phyloP scores from a whole-genome alignment of 2,329 filamentous ascomycete species.

The Fusarium begoniae region DNA sequence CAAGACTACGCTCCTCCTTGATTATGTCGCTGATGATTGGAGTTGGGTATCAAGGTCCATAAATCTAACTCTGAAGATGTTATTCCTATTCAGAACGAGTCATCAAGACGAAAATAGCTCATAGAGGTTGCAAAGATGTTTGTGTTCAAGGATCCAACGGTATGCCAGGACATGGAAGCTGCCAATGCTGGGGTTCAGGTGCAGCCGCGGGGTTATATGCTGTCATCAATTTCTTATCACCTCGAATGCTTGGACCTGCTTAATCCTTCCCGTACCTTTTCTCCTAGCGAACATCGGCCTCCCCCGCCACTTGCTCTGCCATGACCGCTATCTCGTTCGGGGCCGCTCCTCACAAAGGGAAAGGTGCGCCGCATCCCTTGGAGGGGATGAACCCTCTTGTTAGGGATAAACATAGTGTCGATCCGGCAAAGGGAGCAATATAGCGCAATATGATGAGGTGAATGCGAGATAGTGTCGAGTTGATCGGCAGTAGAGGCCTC shows the following conservation, averaged over 20 bases:
- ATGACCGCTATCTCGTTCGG: constrained; percentile 14
- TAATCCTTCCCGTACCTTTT: constrained; percentile 18
- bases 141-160: not conserved
- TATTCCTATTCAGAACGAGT: not conserved
- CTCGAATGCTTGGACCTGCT: not conserved
- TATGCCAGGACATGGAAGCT: not conserved
- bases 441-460: not conserved
- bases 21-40: not conserved
- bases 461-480: not conserved
- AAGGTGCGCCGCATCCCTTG: not conserved
- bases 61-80: not conserved
- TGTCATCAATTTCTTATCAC: constrained; percentile 13
- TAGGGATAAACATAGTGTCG: not conserved
- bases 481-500: constrained; percentile 11
- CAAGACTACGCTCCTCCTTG: not conserved
- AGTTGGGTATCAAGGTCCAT: not conserved
- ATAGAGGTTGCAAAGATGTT: not conserved
- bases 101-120: not conserved
- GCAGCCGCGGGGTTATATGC: constrained; percentile 5
- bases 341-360: not conserved
- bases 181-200: not conserved
- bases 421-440: constrained; percentile 4
- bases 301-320: constrained; percentile 1
- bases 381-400: not conserved
- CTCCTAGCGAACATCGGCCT: constrained; percentile 9